A percentile compares a stretch with the other conserved stretches of the same genome.
These are phyloP conservation scores for Brassica hybrid DNA, from an alignment of 441 rosid species.

Conservation along the genomic window DNA sequence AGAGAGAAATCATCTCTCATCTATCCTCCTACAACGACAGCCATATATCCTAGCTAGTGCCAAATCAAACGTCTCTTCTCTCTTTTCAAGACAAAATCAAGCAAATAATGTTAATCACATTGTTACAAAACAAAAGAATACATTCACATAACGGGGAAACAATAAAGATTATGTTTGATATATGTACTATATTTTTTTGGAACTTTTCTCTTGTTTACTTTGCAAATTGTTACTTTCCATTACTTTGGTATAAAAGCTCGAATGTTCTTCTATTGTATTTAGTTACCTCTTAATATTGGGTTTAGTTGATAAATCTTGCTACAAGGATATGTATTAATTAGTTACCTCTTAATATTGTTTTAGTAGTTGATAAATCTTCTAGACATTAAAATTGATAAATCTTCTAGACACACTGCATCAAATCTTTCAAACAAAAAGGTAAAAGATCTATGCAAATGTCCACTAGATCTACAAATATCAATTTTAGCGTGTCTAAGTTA, in stretches of 20 bases:
- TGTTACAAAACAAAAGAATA: slow-evolving; percentile 35
- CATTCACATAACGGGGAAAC: slow-evolving; percentile 32
- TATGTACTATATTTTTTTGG: slow-evolving; percentile 7
- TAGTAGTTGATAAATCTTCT: no score
- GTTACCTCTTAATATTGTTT: no score
- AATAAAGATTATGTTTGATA: slow-evolving; percentile 28
- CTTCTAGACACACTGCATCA: neutral
- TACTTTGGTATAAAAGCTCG: neutral
- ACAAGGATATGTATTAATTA: neutral
- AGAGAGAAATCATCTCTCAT: slow-evolving; percentile 13
- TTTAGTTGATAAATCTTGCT: slow-evolving; percentile 2
- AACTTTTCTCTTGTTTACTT: neutral
- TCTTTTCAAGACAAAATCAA: slow-evolving; percentile 20
- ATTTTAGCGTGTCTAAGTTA: slow-evolving; percentile 11
- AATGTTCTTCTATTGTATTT: neutral
- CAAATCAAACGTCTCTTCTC: slow-evolving; percentile 24
- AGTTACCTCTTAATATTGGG: slow-evolving; percentile 18
- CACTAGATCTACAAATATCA: slow-evolving; percentile 9
- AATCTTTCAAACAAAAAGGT: slow-evolving; percentile 14
- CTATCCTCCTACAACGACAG: slow-evolving; percentile 29
- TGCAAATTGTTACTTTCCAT: neutral
- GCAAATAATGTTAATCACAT: slow-evolving; percentile 10
- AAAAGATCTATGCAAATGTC: slow-evolving; percentile 18
- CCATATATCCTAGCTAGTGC: slow-evolving; percentile 18
- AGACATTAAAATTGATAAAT: no score